Evolutionary conservation across 2,329 filamentous ascomycete genomes (phyloP).

Genomic region (Penicillium psychrosexuale): DNA sequence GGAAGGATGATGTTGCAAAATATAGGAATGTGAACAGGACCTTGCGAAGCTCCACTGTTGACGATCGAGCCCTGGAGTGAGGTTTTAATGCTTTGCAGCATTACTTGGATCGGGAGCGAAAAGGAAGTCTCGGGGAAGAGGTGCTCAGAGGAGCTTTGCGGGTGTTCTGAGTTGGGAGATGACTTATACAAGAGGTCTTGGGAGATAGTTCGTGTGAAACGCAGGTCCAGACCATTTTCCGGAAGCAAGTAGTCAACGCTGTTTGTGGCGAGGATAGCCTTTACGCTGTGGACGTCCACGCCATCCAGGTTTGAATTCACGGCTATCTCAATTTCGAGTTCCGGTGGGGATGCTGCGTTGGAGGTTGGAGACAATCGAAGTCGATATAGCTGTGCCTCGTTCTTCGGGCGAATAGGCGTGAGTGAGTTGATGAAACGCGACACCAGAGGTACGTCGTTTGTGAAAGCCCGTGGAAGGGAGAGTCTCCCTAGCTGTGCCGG

Average conservation of each 20-base stretch:
- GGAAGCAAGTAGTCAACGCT: slow-evolving; percentile 41
- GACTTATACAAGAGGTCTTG: slow-evolving; percentile 25
- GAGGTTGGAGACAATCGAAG: slow-evolving; percentile 36
- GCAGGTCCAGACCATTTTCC: slow-evolving; percentile 38
- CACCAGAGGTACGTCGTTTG: slow-evolving; percentile 33
- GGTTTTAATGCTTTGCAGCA: slow-evolving; percentile 23
- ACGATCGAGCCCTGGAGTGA: slow-evolving; percentile 23
- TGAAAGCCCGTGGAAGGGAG: slow-evolving; percentile 33
- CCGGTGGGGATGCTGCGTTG: slow-evolving; percentile 26
- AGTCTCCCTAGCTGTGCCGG: slow-evolving; percentile 32
- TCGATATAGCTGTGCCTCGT: slow-evolving; percentile 22
- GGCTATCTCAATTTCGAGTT: slow-evolving; percentile 34
- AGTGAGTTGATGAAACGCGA: slow-evolving; percentile 33
- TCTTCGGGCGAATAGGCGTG: slow-evolving; percentile 11
- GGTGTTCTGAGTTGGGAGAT: slow-evolving; percentile 17
- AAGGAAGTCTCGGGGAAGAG: slow-evolving; percentile 12
- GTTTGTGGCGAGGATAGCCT: slow-evolving; percentile 29
- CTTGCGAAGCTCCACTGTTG: slow-evolving; percentile 3
- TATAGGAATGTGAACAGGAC: slow-evolving; percentile 25
- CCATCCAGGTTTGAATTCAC: slow-evolving; percentile 9
- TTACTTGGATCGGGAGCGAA: slow-evolving; percentile 3
- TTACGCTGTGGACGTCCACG: slow-evolving; percentile 29
- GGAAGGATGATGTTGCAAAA: slow-evolving; percentile 35
- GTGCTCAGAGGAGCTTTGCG: slow-evolving; percentile 31
- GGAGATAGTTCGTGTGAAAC: slow-evolving; percentile 36